These are phyloP conservation scores for Didymellaceae sp. DNA, from an alignment of 2,329 filamentous ascomycete species.

Conservation along the genomic window DNA sequence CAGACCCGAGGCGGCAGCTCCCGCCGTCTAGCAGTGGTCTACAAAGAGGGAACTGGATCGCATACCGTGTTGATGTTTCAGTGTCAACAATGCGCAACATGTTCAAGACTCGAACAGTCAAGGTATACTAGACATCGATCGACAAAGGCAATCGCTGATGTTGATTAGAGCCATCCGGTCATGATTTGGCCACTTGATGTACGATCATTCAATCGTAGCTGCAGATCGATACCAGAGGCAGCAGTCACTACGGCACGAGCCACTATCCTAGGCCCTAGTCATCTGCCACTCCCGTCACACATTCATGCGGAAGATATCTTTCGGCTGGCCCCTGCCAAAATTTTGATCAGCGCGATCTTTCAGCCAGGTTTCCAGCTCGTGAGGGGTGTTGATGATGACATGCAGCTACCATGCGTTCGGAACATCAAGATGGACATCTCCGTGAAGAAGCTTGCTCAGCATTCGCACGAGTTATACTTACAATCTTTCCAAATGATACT, in stretches of 20 bases:
- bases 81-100: constrained; percentile 19
- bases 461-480: constrained; percentile 15
- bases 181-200: constrained; percentile 16
- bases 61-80: constrained; percentile 18
- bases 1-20: neutral
- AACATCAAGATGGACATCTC: constrained; percentile 15
- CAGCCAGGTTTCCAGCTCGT: constrained; percentile 10
- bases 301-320: neutral
- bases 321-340: constrained; percentile 2
- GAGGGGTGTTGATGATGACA: too few relatives aligned
- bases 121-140: too few relatives aligned
- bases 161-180: constrained; percentile 1
- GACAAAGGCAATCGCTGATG: too few relatives aligned
- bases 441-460: constrained; percentile 7
- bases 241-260: neutral
- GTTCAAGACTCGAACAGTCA: constrained; percentile 19
- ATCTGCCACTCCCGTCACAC: constrained; percentile 1
- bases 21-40: constrained; percentile 20
- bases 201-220: neutral
- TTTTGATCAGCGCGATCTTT: constrained; percentile 10
- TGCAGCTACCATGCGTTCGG: neutral
- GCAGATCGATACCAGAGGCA: neutral
- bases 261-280: neutral
- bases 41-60: constrained; percentile 9
- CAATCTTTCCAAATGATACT: constrained; percentile 26